These are phyloP conservation scores for Salix viminalis DNA, from an alignment of 345 rosid species.

Conservation along the genomic window DNA sequence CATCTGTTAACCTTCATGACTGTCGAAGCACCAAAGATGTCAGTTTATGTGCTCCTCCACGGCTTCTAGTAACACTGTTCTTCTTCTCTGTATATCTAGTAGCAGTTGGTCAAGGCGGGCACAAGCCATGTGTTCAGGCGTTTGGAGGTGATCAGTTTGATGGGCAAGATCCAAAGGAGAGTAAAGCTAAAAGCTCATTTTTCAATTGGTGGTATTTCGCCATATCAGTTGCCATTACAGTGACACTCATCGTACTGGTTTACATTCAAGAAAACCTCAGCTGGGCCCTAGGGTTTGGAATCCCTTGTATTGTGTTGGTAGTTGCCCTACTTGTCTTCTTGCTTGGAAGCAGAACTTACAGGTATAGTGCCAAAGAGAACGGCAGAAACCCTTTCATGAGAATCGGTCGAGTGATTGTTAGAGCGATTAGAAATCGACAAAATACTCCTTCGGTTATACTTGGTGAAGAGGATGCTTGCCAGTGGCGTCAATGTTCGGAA, in stretches of 20 bases:
- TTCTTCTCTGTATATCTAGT: conserved; percentile 7
- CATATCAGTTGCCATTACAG: background rate
- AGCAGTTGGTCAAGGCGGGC: conserved; percentile 5
- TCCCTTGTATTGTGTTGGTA: conserved; percentile 24
- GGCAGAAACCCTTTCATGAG: background rate
- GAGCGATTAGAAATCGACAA: conserved; percentile 11
- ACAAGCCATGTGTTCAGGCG: conserved; percentile 7
- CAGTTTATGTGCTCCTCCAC: background rate
- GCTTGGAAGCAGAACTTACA: conserved; percentile 6
- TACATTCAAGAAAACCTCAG: conserved; percentile 28
- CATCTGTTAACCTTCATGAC: background rate
- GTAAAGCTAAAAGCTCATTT: background rate
- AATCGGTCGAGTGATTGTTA: background rate
- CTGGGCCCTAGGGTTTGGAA: conserved; percentile 29
- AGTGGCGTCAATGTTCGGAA: background rate
- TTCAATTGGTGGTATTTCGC: conserved; percentile 8
- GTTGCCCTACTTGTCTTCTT: conserved; percentile 5
- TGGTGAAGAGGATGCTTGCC: conserved; percentile 11
- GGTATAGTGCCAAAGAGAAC: background rate
- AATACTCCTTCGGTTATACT: background rate
- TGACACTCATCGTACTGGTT: background rate
- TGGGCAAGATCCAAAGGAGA: background rate
- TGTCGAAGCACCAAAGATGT: background rate
- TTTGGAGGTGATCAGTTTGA: conserved; percentile 14
- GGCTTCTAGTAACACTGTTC: background rate